Evolutionary conservation across 2,329 filamentous ascomycete genomes (phyloP), one percentile per base, ranked within the genome.

Genomic region (Rutstroemia sp.): DNA sequence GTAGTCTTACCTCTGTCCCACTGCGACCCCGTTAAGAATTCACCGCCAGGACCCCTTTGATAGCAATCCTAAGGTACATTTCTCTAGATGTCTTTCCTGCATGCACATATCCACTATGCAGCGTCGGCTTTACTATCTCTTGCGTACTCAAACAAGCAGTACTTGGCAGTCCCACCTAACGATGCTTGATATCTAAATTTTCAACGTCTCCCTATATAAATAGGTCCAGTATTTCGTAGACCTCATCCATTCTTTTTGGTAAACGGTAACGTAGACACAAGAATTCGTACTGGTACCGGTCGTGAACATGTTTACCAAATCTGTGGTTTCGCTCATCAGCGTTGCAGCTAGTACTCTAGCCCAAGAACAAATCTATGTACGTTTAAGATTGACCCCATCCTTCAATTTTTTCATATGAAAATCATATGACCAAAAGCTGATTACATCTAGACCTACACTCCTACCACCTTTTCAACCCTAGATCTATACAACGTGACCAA

Each of bases 401-500:
- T 34, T 12, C 10, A 12, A 34, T 34, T 3, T 8, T 34, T 34
- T 12, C 30, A 34, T 34, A 30, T 30, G 39, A 23, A 16, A 38
- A 6, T 23, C 38, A 7, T 38, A 38, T 45, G 19, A 23, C 21
- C 16, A 18, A 4, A n/a, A 38, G 30, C 49, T 46, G 47, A 52
- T 52, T 8, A 5, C 5, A 14, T n/a, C 12, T 38, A 56, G 54
- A 52, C 49, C 10, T 56, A 52, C 21, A 52, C 41, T 12, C 21
- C 49, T 41, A 50, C 27, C 3, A 52, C 30, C 19, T 37, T 56
- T 9, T 46, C 54, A 2, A 38, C 27, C 14, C 21, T 56, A 16
- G 21, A 39, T 18, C n/a, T 56, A n/a, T 56, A 56, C 30, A 56
- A 56, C 39, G 41, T 39, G 10, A 56, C 39, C 54, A 56, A 56